Percentiles rank a stretch among this genome's conserved stretches.
Conservation (phyloP, 176 grass and related monocot species). For the Zoysia pacifica region DNA sequence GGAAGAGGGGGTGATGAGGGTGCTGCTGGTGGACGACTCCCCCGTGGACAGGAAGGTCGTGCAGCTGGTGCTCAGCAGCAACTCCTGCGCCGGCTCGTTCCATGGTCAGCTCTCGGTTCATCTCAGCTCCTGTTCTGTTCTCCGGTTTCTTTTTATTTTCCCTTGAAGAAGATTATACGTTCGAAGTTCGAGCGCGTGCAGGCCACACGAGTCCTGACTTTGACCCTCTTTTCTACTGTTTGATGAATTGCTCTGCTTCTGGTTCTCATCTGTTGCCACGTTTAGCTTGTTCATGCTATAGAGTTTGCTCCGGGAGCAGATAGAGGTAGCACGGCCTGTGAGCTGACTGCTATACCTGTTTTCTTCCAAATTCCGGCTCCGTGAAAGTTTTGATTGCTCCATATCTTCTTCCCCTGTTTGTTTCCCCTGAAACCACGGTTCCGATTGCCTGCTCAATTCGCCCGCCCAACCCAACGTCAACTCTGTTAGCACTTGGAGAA, state of each 20-base stretch:
- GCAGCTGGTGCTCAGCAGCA: conserved; percentile 71
- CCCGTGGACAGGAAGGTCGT: conserved; percentile 74
- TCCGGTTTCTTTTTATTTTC: too few species aligned
- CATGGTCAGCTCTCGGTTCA: conserved; percentile 40
- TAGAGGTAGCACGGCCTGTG: too few species aligned
- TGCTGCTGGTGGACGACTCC: conserved; percentile 91
- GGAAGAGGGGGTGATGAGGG: conserved; percentile 58
- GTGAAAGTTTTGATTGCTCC: background rate
- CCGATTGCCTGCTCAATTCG: background rate
- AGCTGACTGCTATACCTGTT: too few species aligned
- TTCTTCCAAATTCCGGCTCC: too few species aligned
- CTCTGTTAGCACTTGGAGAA: background rate
- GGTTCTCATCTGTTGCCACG: too few species aligned
- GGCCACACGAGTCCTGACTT: background rate
- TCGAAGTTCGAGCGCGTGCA: background rate
- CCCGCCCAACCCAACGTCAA: too few species aligned
- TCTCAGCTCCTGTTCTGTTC: background rate
- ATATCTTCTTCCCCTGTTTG: background rate
- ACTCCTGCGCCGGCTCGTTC: conserved; percentile 59
- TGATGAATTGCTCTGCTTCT: background rate
- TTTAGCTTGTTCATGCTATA: background rate
- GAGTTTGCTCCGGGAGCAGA: background rate
- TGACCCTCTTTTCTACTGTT: background rate
- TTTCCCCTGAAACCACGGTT: background rate
- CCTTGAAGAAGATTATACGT: background rate